Percentiles rank a stretch among this genome's conserved stretches.
phyloP scores from a whole-genome alignment of 2,329 filamentous ascomycete species.

The Dactylellina parvicollis region DNA sequence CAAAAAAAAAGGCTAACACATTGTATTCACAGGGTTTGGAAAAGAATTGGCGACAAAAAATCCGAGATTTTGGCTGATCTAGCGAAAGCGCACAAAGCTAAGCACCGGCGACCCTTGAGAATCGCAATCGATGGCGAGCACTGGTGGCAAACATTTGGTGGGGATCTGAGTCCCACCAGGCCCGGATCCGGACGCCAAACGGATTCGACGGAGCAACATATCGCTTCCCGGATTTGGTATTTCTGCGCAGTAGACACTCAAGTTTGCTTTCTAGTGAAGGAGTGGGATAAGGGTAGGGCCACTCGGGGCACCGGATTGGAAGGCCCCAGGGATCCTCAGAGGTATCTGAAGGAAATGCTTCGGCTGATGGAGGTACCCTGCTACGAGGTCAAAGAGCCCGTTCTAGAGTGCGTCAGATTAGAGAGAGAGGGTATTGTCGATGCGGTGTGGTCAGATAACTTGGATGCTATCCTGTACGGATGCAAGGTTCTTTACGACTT shows the following conservation, averaged over 20 bases:
- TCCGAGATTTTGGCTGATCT: background rate
- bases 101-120: background rate
- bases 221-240: background rate
- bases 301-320: background rate
- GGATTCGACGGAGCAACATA: background rate
- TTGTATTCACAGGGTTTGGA: too few species aligned
- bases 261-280: background rate
- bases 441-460: constrained; percentile 22
- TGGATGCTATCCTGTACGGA: background rate
- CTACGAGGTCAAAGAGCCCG: background rate
- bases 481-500: background rate
- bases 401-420: constrained; percentile 14
- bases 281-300: background rate
- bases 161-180: background rate
- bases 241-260: background rate
- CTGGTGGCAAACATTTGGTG: background rate
- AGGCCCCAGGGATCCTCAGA: background rate
- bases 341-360: background rate
- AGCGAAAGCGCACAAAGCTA: background rate
- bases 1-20: too few species aligned
- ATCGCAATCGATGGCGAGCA: background rate
- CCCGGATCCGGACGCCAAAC: background rate
- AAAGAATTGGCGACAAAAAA: background rate
- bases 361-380: background rate
- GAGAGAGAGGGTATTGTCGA: constrained; percentile 10